Evolutionary conservation across 176 grass and related monocot genomes (phyloP).

Genomic region (Luzula sylvatica): DNA sequence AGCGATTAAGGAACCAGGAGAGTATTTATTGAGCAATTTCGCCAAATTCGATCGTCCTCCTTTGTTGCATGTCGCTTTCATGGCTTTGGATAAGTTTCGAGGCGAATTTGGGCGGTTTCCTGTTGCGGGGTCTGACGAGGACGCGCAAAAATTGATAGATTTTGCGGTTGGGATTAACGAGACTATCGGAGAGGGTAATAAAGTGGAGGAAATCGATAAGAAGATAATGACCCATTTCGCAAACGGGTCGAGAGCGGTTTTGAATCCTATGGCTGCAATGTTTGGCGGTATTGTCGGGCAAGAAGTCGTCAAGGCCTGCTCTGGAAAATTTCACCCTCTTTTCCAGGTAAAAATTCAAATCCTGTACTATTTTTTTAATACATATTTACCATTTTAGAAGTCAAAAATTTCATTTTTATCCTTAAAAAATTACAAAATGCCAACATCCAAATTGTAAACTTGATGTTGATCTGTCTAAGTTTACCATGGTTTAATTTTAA

Average conservation of each 20-base stretch:
- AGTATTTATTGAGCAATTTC: constrained; percentile 26
- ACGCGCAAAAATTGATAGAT: constrained; percentile 23
- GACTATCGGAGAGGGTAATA: constrained; percentile 1
- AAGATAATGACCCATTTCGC: constrained; percentile 24
- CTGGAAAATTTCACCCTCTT: constrained; percentile 40
- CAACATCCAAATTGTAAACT: too few relatives aligned
- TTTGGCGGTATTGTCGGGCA: constrained; percentile 40
- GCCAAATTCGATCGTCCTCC: constrained; percentile 27
- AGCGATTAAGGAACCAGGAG: constrained; percentile 31
- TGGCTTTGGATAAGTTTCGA: constrained; percentile 37
- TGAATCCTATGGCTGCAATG: constrained; percentile 44
- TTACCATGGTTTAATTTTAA: not conserved
- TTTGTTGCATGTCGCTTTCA: constrained; percentile 31
- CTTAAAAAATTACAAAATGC: too few relatives aligned
- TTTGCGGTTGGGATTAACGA: constrained; percentile 23
- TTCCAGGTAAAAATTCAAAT: constrained; percentile 28
- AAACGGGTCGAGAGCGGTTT: constrained; percentile 30
- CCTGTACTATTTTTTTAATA: too few relatives aligned
- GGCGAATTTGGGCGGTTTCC: constrained; percentile 25
- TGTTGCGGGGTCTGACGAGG: constrained; percentile 23
- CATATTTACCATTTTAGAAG: too few relatives aligned
- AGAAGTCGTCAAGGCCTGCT: constrained; percentile 33
- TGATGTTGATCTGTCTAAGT: too few relatives aligned
- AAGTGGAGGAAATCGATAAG: constrained; percentile 28
- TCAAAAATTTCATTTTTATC: too few relatives aligned